Base-by-base conservation (phyloP, 768 basidiomycete genomes). In the Lactarius sp. region DNA sequence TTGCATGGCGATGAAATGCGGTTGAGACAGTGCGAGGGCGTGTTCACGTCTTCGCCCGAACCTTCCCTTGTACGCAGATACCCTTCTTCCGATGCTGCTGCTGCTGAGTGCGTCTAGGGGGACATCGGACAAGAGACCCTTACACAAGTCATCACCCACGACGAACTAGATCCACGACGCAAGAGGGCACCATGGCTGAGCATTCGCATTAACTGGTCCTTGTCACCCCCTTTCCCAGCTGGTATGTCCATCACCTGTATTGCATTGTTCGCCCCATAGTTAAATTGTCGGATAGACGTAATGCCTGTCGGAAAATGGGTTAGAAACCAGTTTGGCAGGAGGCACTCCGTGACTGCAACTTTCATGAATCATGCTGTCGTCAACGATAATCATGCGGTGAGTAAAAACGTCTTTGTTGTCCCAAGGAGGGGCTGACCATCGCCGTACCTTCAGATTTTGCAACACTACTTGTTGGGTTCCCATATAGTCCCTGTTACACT, bases 291-390 rank as follows among this genome's bases (percentile, higher is more conserved):
- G 56, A 39, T 70, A 90, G 85, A 87, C 69, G 75, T 79, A 54
- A 46, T 82, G 18, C 79, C 80, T 51, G 80, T 89, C 63, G 85
- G 84, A 36, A 79, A 73, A 64, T 90, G 85, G 86, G 77, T 81
- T 31, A 84, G 80, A 70, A 76, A 74, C 31, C 74, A 81, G 52
- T 89, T 81, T 70, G 86, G 85, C 22, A 66, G 79, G 41, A 79
- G 73, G 58, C 85, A 85, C 70, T 76, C 77, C 44, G 75, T 86
- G 56, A 83, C 85, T 36, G 86, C 89, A 34, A 73, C 83, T 27
- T 88, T 87, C 73, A 81, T 90, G 79, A 82, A 82, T 4, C 89
- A 92, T 72, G 87, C 87, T 39, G 77, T 90, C 46, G 76, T 88
- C 60, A 92, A 92, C 72, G 81, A 83, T 51, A 85, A 85, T 46